Evolutionary conservation across 2,329 filamentous ascomycete genomes (phyloP).

Genomic region (Beauveria scarabaeidicola): DNA sequence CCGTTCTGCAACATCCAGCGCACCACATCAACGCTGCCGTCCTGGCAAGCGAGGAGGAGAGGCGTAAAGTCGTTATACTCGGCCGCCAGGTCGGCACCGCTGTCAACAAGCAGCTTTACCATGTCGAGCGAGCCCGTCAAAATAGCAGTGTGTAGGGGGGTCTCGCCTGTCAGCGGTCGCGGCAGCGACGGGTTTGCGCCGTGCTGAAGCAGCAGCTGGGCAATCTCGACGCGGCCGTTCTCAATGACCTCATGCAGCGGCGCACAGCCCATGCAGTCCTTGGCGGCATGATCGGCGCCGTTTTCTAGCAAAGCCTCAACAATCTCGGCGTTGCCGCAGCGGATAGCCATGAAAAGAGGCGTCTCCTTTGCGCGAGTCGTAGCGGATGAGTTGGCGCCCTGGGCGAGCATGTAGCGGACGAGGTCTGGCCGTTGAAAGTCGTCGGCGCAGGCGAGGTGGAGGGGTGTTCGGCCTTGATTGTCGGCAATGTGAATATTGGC

Average conservation of each 20-base stretch:
- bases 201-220: background rate
- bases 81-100: constrained; percentile 2
- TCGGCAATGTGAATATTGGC: constrained; percentile 4
- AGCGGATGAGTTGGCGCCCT: background rate
- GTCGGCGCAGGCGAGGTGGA: constrained; percentile 8
- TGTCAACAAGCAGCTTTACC: constrained; percentile 2
- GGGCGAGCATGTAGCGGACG: constrained; percentile 7
- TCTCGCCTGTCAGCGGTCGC: constrained; percentile 6
- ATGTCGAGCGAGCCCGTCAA: background rate
- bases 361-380: constrained; percentile 1
- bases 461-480: background rate
- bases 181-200: constrained; percentile 5
- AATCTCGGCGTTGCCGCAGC: constrained; percentile 5
- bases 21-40: constrained; percentile 2
- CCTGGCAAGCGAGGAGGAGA: constrained; percentile 4
- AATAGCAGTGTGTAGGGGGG: constrained; percentile 2
- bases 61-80: constrained; percentile 9
- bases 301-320: constrained; percentile 2
- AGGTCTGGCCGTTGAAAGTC: constrained; percentile 1
- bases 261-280: constrained; percentile 4
- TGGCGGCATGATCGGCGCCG: background rate
- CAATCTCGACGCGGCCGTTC: background rate
- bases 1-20: constrained; percentile 8
- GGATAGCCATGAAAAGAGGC: background rate
- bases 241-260: constrained; percentile 3